These are phyloP conservation scores for Petasospora fabianii DNA, from an alignment of 1,139 yeast species.

Conservation along the genomic window DNA sequence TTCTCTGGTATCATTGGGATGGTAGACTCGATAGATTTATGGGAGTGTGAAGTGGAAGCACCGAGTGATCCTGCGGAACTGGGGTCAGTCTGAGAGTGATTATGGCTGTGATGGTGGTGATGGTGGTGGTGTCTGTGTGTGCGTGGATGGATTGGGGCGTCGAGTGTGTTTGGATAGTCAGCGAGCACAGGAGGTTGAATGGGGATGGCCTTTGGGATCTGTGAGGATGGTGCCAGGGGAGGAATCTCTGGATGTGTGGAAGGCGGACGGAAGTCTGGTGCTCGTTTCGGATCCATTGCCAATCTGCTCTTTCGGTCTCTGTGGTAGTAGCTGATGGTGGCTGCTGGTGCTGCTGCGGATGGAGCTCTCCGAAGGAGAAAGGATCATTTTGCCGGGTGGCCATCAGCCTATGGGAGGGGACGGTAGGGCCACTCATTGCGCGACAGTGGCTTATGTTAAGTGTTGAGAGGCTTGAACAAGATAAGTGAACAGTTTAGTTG, in stretches of 20 bases:
- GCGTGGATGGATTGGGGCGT: conserved; percentile 65
- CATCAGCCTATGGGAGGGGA: conserved; percentile 8
- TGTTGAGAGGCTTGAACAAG: too few relatives aligned
- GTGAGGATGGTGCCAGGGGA: conserved; percentile 62
- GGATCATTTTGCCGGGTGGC: too few relatives aligned
- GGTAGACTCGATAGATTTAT: conserved; percentile 24
- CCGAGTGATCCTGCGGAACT: conserved; percentile 4
- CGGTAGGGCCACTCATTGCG: too few relatives aligned
- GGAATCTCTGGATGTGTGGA: conserved; percentile 46
- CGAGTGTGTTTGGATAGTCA: conserved; percentile 65
- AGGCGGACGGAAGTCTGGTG: conserved; percentile 74
- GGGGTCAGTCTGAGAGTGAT: too few relatives aligned
- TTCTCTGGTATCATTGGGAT: conserved; percentile 44
- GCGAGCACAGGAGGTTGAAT: conserved; percentile 74
- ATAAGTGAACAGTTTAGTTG: too few relatives aligned
- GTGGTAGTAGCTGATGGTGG: too few relatives aligned
- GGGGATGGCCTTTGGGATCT: conserved; percentile 74
- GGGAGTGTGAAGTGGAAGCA: conserved; percentile 7
- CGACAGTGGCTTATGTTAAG: too few relatives aligned
- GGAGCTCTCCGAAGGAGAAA: too few relatives aligned
- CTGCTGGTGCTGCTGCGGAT: background rate
- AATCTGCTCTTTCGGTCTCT: background rate
- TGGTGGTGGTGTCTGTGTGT: conserved; percentile 26
- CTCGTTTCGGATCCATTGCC: conserved; percentile 74
- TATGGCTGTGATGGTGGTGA: conserved; percentile 9